Percentiles rank a stretch among this genome's conserved stretches.
phyloP scores from a whole-genome alignment of 2,329 filamentous ascomycete species.

The Colletotrichum scovillei region DNA sequence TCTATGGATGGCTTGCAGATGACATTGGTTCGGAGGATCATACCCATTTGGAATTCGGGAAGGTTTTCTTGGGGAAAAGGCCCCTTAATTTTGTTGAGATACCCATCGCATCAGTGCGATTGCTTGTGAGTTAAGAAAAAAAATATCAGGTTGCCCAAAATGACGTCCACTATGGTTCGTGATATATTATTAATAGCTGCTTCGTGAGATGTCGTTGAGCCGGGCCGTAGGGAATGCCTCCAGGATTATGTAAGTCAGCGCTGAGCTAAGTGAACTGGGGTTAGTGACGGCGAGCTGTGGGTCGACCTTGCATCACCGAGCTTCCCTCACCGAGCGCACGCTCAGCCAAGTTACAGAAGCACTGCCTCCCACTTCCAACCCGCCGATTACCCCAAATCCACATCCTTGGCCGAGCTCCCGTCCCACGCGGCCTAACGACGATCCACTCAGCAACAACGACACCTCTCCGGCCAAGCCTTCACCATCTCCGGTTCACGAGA shows the following conservation, averaged over 20 bases:
- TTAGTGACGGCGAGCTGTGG: slow-evolving; percentile 2
- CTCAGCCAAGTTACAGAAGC: slow-evolving; percentile 29
- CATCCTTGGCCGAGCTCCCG: slow-evolving; percentile 26
- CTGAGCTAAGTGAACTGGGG: slow-evolving; percentile 26
- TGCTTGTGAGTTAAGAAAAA: slow-evolving; percentile 11
- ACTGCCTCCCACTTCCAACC: slow-evolving; percentile 28
- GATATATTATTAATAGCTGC: not conserved
- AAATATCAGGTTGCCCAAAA: not conserved
- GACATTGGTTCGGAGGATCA: not conserved
- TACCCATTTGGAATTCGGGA: not conserved
- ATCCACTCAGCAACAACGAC: slow-evolving; percentile 23
- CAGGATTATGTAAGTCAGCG: slow-evolving; percentile 12
- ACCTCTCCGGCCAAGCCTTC: not conserved
- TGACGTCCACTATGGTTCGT: not conserved
- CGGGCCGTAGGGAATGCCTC: not conserved
- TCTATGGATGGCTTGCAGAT: not conserved
- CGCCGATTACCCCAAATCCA: slow-evolving; percentile 30
- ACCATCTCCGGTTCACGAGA: not conserved
- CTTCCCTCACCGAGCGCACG: slow-evolving; percentile 27
- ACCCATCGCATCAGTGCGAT: not conserved
- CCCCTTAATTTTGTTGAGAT: slow-evolving; percentile 11
- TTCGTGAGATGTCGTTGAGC: slow-evolving; percentile 5
- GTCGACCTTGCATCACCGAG: slow-evolving; percentile 27
- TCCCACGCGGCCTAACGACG: slow-evolving; percentile 25
- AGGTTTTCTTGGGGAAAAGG: not conserved